phyloP scores from a whole-genome alignment of 2,329 filamentous ascomycete species.

The Paecilomyces variotii region DNA sequence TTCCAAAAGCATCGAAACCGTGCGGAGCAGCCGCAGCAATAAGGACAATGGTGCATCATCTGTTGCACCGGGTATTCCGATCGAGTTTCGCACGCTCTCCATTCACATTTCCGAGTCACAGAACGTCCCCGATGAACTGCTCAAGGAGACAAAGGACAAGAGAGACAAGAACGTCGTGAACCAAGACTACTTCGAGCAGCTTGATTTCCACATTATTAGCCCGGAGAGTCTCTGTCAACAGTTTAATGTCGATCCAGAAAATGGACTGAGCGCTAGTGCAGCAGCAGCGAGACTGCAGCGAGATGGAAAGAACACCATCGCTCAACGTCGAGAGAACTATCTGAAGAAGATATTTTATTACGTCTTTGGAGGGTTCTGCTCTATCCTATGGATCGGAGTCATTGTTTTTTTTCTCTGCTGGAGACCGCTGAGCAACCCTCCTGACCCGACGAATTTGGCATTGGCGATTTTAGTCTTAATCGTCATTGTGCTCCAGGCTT shows the following conservation, averaged over 20 bases:
- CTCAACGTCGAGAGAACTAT: constrained; percentile 56
- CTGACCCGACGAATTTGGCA: constrained; percentile 60
- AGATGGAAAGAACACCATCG: constrained; percentile 61
- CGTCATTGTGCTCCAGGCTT: constrained; percentile 63
- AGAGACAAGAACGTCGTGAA: constrained; percentile 22
- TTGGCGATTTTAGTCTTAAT: constrained; percentile 64
- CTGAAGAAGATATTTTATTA: constrained; percentile 56
- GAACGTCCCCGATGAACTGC: constrained; percentile 18
- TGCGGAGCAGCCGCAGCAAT: constrained; percentile 6
- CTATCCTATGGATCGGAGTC: constrained; percentile 59
- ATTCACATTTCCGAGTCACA: constrained; percentile 33
- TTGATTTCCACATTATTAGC: constrained; percentile 61
- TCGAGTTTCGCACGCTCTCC: constrained; percentile 32
- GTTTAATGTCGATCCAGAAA: constrained; percentile 48
- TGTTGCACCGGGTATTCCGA: constrained; percentile 16
- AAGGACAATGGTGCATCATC: constrained; percentile 5
- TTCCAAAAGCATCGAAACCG: constrained; percentile 8
- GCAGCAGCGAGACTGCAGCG: constrained; percentile 49
- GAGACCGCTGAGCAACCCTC: constrained; percentile 65
- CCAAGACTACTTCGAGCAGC: constrained; percentile 48
- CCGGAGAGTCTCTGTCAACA: constrained; percentile 51
- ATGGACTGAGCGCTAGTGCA: constrained; percentile 55
- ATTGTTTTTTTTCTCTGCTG: constrained; percentile 71
- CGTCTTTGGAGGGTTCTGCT: constrained; percentile 73
- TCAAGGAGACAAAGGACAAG: constrained; percentile 7